Evolutionary conservation across 805 yeast species (phyloP), one percentile per base, ranked within the genome.

Genomic region (Naumovozyma dairenensis): DNA sequence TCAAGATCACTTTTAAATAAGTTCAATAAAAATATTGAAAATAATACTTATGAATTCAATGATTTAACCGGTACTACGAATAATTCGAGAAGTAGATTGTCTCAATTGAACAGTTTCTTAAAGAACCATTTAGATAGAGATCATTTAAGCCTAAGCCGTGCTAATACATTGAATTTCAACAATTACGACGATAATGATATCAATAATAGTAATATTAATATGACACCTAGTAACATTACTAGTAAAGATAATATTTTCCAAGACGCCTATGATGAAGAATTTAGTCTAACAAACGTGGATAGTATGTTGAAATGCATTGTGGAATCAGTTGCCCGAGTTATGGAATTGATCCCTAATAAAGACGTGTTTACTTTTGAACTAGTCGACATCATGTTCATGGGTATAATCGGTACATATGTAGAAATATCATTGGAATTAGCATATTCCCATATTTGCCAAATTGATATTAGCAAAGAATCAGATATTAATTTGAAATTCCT

Each of bases 351-450:
- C 0, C 83, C 89, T 1, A 61, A 62, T 18, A 74, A 70, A 37
- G 69, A 78, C 5, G 77, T 70, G 29, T 72, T 76, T 47, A 70
- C 84, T 0, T 59, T 74, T 28, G 86, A 77, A 40, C 56, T 87
- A 10, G 63, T 82, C 37, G 83, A 82, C 40, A 65, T 81, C 24
- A 53, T 84, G 33, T 56, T 84, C 16, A 66, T 72, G 30, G 85
- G 80, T 35, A 66, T 83, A 25, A 92, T 94, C 1, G 74, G 74
- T 22, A 67, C 78, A 3, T 85, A 82, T 48, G 69, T 86, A 28
- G 86, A 82, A 25, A 65, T 75, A 12, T 86, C 84, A 0, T 55
- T 87, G 26, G 95, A 84, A 44, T 73, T 76, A 3, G 67, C 85
- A 1, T 80, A 74, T 45, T 69, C 62, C 32, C 56, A 56, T 29